These are phyloP conservation scores for Allomyces arbusculus DNA, from an alignment of 192 early-diverging fungal species.

Conservation along the genomic window DNA sequence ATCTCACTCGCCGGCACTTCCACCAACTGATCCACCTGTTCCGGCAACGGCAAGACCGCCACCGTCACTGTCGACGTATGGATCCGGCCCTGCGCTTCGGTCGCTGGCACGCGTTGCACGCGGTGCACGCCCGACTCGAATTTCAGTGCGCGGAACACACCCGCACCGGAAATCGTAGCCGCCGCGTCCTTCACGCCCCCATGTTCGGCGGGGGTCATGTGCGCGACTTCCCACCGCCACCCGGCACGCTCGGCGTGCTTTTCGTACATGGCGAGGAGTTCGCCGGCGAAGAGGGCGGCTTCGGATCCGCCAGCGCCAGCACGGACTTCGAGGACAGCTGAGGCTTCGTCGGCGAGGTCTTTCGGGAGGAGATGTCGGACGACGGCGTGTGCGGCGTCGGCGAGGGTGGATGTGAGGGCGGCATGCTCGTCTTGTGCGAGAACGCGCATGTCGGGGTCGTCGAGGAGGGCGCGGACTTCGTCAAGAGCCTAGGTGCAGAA, in stretches of 20 bases:
- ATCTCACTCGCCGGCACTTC: constrained; percentile 44
- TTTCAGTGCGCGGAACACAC: constrained; percentile 52
- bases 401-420: constrained; percentile 14
- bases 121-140: constrained; percentile 67
- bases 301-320: constrained; percentile 64
- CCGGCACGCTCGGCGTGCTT: constrained; percentile 30
- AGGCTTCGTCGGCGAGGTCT: constrained; percentile 44
- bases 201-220: constrained; percentile 9
- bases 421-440: constrained; percentile 43
- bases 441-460: constrained; percentile 25
- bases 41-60: constrained; percentile 53
- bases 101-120: constrained; percentile 62
- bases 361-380: constrained; percentile 37
- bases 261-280: constrained; percentile 57
- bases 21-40: constrained; percentile 31
- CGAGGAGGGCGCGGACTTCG: background rate
- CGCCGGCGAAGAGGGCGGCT: constrained; percentile 47
- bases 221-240: constrained; percentile 43
- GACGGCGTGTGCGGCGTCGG: constrained; percentile 28
- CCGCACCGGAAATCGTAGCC: constrained; percentile 38
- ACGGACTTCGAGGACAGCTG: constrained; percentile 51
- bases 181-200: constrained; percentile 33
- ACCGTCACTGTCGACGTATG: constrained; percentile 64
- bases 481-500: background rate
- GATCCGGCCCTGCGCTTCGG: constrained; percentile 51